A percentile compares a stretch with the other conserved stretches of the same genome.
These are phyloP conservation scores for Anthracocystis panici-leucophaei DNA, from an alignment of 1,284 basidiomycete species.

Conservation along the genomic window DNA sequence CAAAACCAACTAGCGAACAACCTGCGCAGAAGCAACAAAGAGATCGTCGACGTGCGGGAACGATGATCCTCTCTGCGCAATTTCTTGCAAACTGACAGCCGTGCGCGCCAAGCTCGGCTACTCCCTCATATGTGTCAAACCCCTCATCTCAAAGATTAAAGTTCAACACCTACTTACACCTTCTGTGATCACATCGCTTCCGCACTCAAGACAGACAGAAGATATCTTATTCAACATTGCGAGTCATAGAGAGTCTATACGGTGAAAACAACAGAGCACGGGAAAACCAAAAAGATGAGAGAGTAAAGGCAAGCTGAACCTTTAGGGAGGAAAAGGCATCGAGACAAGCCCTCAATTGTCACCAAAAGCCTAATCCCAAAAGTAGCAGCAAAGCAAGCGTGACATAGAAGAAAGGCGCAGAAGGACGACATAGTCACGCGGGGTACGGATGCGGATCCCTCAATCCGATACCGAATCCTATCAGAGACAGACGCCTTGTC, in stretches of 20 bases:
- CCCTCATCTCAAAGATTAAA: slow-evolving; percentile 1
- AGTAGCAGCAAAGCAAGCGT: background rate
- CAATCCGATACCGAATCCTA: slow-evolving; percentile 19
- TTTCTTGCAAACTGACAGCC: slow-evolving; percentile 12
- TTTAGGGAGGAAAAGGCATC: background rate
- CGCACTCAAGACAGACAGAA: background rate
- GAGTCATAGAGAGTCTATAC: slow-evolving; percentile 45
- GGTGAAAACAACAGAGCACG: slow-evolving; percentile 17
- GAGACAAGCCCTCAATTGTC: slow-evolving; percentile 43
- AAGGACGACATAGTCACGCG: background rate
- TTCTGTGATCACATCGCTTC: background rate
- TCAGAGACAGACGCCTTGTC: background rate
- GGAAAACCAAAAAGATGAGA: slow-evolving; percentile 7
- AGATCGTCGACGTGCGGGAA: no score
- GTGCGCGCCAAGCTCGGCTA: slow-evolving; percentile 1
- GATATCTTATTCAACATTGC: background rate
- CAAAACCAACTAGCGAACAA: no score
- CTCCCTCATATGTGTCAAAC: background rate
- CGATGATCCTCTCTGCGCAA: background rate
- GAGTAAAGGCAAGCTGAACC: background rate
- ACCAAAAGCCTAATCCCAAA: background rate
- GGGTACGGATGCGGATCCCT: slow-evolving; percentile 28
- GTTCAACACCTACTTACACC: background rate
- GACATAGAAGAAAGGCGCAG: background rate
- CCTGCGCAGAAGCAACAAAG: no score